Evolutionary conservation across 495 filamentous ascomycete genomes (phyloP), one percentile per base, ranked within the genome.

Genomic region (Penicillium steckii): DNA sequence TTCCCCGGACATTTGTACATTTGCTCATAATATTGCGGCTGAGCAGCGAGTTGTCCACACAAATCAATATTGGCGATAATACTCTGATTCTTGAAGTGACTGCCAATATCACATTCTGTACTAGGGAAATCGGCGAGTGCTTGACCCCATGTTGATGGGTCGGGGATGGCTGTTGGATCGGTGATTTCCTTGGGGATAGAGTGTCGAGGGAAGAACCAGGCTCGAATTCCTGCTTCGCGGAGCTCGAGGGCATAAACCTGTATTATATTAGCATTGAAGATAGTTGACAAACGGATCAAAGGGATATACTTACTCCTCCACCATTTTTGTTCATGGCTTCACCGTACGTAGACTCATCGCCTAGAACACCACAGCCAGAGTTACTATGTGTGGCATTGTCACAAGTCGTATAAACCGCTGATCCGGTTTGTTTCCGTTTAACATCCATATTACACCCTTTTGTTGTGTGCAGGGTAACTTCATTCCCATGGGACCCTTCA

Each of bases 51-150:
- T 18, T 69, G 42, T 0, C 77, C 77, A 46, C 77, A 80, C 2
- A 80, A 65, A 57, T 78, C 75, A 48, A 80, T 81, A 51, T 81
- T 80, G 2, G 61, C 72, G 48, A 81, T 73, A 50, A 81, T 81
- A 52, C 70, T 75, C 56, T 77, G 70, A 43, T 81, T 81, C 30
- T 49, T 56, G 63, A 81, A 81, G 48, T 79, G 74, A 2, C 64
- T 57, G 1, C 53, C 30, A 46, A 79, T 76, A 47, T 78, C 65
- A 51, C 78, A 81, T 44, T 78, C 46, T 0, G 78, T 80, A 25
- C 58, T 64, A 7, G 80, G 78, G 59, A 81, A 81, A 54, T 81
- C 78, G 1, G 78, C 78, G 21, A 79, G 51, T 4, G 78, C 65
- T 6, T 58, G 64, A 1, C 67, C 72, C 78, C 78, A 81, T 3